Percentiles rank a stretch among this genome's conserved stretches.
Conservation (phyloP, 495 filamentous ascomycete species). For the Aspergillus conjunctus region DNA sequence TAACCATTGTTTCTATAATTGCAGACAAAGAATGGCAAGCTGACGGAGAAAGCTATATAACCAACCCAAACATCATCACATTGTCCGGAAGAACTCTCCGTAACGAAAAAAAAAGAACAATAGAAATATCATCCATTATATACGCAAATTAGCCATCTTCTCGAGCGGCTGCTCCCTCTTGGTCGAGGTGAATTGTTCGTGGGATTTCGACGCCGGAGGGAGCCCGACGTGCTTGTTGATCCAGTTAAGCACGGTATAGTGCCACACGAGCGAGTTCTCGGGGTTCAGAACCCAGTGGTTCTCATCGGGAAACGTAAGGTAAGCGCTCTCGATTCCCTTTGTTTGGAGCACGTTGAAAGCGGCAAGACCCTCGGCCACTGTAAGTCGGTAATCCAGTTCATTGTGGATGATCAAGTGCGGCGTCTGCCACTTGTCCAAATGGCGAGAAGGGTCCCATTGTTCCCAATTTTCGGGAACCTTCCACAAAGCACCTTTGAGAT, state of each 20-base stretch:
- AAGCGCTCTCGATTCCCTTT: conserved; percentile 50
- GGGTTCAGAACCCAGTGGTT: conserved; percentile 89
- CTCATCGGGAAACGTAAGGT: conserved; percentile 82
- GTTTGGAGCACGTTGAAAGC: conserved; percentile 88
- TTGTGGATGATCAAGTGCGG: conserved; percentile 89
- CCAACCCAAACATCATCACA: not conserved
- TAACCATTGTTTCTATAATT: conserved; percentile 1
- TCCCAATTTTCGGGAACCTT: conserved; percentile 71
- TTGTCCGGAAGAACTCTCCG: too few species aligned
- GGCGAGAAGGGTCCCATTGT: conserved; percentile 77
- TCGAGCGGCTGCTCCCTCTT: conserved; percentile 18
- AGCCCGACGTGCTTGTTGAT: conserved; percentile 80
- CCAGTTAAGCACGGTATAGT: conserved; percentile 83
- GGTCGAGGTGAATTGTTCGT: conserved; percentile 13
- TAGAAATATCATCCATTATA: conserved; percentile 21
- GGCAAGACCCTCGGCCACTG: conserved; percentile 79
- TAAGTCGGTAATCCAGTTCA: conserved; percentile 87
- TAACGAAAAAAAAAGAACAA: conserved; percentile 8
- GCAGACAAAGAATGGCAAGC: not conserved
- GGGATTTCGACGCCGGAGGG: conserved; percentile 29
- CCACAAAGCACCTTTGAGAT: conserved; percentile 78
- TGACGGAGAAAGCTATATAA: not conserved
- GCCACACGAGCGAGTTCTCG: conserved; percentile 90
- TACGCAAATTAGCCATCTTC: conserved; percentile 24
- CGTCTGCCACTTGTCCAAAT: conserved; percentile 75